Conservation (phyloP, 345 rosid genomes). For the Aurinia saxatilis region DNA sequence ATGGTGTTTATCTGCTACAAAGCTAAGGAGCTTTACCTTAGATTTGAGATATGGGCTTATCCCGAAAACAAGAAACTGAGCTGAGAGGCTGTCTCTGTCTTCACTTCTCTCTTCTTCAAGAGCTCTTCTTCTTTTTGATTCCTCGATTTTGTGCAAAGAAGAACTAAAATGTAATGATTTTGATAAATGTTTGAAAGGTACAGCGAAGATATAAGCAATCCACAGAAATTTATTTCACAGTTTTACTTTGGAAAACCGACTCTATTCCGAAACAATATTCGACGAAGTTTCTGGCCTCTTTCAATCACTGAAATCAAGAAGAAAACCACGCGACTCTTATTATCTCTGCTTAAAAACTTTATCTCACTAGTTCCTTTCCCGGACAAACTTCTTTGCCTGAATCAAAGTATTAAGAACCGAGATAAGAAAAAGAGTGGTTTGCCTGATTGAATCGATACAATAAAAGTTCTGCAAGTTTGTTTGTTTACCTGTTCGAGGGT, state of each 20-base stretch:
- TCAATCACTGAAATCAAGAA: conserved; percentile 10
- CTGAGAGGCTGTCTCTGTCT: conserved; percentile 23
- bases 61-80: conserved; percentile 48
- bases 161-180: neutral
- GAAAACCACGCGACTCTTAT: conserved; percentile 20
- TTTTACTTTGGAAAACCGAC: conserved; percentile 5
- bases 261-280: conserved; percentile 8
- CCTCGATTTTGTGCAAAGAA: conserved; percentile 8
- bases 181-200: conserved; percentile 13
- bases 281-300: conserved; percentile 16
- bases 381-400: conserved; percentile 31
- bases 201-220: conserved; percentile 10
- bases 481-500: conserved; percentile 83
- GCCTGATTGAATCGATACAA: neutral
- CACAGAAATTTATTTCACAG: conserved; percentile 15
- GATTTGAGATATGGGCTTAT: conserved; percentile 44
- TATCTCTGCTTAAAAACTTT: neutral
- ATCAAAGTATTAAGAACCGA: neutral
- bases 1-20: conserved; percentile 24
- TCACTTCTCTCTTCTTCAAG: neutral
- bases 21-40: conserved; percentile 35
- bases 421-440: neutral
- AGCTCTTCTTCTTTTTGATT: neutral
- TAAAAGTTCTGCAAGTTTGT: neutral
- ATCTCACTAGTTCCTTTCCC: conserved; percentile 19